Conservation (phyloP, 208 protist species). For the Borovskyia barvae region DNA sequence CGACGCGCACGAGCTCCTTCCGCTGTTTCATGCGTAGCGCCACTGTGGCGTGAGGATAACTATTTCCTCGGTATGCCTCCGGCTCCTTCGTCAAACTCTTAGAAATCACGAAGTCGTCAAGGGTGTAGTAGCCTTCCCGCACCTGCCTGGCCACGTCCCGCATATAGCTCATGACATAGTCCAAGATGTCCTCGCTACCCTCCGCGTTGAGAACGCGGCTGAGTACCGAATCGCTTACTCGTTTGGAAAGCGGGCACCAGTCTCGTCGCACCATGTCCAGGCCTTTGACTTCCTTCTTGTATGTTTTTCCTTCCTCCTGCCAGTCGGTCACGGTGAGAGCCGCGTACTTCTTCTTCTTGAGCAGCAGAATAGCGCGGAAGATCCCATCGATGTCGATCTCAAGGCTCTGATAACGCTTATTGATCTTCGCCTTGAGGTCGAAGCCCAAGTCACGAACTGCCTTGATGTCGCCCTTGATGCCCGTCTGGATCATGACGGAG, state of each 20-base stretch:
- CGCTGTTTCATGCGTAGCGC: conserved; percentile 92
- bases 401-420: conserved; percentile 96
- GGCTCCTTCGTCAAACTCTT: conserved; percentile 97
- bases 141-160: conserved; percentile 73
- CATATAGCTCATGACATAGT: conserved; percentile 94
- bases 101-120: conserved; percentile 97
- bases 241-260: conserved; percentile 98
- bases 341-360: conserved; percentile 95
- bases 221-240: conserved; percentile 92
- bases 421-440: conserved; percentile 95
- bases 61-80: conserved; percentile 93
- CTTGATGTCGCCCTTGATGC: conserved; percentile 83
- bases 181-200: conserved; percentile 82
- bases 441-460: conserved; percentile 89
- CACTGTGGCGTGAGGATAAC: conserved; percentile 94
- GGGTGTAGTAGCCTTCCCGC: conserved; percentile 57
- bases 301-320: conserved; percentile 57
- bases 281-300: conserved; percentile 96
- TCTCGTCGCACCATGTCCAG: conserved; percentile 99
- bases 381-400: conserved; percentile 99
- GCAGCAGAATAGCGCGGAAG: conserved; percentile 98
- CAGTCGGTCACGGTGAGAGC: conserved; percentile 81
- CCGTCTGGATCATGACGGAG: conserved; percentile 99
- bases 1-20: conserved; percentile 90
- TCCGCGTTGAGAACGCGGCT: conserved; percentile 92